phyloP scores from a whole-genome alignment of 2,329 filamentous ascomycete species.

The Pseudogymnoascus sp. region DNA sequence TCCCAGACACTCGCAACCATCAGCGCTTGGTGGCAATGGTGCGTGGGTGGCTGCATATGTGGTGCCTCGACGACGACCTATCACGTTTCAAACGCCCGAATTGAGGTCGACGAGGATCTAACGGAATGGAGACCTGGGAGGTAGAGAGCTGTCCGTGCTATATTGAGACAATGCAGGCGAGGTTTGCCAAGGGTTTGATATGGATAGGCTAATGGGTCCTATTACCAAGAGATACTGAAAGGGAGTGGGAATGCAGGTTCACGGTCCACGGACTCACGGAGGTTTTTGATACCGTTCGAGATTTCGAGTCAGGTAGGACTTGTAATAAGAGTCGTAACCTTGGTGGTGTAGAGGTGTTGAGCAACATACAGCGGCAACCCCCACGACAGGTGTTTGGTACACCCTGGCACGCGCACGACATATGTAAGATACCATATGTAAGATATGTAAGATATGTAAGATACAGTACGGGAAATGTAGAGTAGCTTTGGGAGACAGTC shows the following conservation, averaged over 20 bases:
- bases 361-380: neutral
- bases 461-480: neutral
- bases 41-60: constrained; percentile 9
- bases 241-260: neutral
- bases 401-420: constrained; percentile 6
- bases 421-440: neutral
- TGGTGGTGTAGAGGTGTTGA: neutral
- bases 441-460: neutral
- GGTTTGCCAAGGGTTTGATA: neutral
- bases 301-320: neutral
- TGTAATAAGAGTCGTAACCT: neutral
- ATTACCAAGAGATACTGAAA: constrained; percentile 4
- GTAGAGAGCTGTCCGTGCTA: neutral
- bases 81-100: neutral
- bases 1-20: neutral
- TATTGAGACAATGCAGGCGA: neutral
- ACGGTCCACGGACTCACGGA: neutral
- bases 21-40: constrained; percentile 5
- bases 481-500: neutral
- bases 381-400: neutral
- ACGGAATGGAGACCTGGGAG: neutral
- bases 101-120: neutral
- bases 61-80: neutral
- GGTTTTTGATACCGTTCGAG: neutral
- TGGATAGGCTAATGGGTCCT: neutral